Evolutionary conservation across 495 filamentous ascomycete species (phyloP), one percentile per base, ranked within the genome.

Genomic region (Talaromyces nanjingensis): DNA sequence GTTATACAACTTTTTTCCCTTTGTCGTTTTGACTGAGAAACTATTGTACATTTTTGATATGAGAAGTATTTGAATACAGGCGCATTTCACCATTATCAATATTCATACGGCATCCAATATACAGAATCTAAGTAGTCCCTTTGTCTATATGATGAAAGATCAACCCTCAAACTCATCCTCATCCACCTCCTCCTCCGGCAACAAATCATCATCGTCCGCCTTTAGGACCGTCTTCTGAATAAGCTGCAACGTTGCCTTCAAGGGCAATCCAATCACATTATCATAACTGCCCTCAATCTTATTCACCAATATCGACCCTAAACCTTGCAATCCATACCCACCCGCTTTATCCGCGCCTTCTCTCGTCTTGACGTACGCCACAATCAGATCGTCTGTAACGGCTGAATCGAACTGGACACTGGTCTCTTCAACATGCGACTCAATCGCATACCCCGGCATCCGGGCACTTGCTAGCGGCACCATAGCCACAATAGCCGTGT

Each of bases 301-400:
- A 75, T 97, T 92, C 18, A 98, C 83, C 63, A 98, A 71, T 67
- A 96, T 82, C 2, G 86, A 84, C n/a, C 91, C 94, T 2, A 93
- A 71, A 2, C 93, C 93, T 75, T 98, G 94, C 52, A 98, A 80
- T 9, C 91, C 96, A 76, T 98, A 98, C 0, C 94, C 96, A 1
- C 94, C 94, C 0, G 94, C 96, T 81, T 98, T 98, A 75, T 98
- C 94, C 25, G 81, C 91, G 1, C 96, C 94, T 78, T 98, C 96
- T 49, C 96, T 80, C 37, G 93, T 98, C 64, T 80, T 80, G 63
- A 98, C 92, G 79, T 98, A 98, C 27, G 87, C 84, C 72, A 89
- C 73, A 33, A 98, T 85, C 75, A 96, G 69, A 25, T 96, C 93
- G 74, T 97, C 91, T 63, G 85, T 86, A 29, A 89, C 87, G 53